These are phyloP conservation scores for Vaucheria bursata DNA, from an alignment of 352 stramenopile genomes.

Conservation along the genomic window DNA sequence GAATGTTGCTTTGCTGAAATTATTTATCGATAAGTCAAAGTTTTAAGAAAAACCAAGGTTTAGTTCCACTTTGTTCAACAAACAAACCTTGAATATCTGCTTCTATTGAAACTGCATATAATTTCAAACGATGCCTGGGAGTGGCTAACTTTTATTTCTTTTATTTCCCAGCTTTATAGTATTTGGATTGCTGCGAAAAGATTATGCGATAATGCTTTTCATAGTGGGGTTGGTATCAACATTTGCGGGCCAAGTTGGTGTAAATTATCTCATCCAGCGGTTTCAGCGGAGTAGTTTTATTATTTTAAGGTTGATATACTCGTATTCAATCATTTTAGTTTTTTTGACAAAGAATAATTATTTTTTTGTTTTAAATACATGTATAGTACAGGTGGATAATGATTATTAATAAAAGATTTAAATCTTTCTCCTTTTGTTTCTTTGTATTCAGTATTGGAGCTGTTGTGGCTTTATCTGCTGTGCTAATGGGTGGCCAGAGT, in stretches of 20 bases:
- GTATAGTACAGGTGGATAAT: neutral
- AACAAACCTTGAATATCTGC: too few relatives aligned
- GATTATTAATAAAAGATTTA: neutral
- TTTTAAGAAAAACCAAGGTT: too few relatives aligned
- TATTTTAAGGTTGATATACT: neutral
- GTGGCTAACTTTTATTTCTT: too few relatives aligned
- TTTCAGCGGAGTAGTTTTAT: conserved; percentile 6
- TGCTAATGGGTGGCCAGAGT: conserved; percentile 66
- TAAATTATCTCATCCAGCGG: conserved; percentile 74
- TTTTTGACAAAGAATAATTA: neutral
- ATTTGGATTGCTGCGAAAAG: conserved; percentile 45
- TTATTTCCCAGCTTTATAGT: conserved; percentile 54
- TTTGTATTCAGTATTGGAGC: conserved; percentile 55
- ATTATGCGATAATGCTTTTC: conserved; percentile 79
- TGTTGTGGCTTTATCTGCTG: conserved; percentile 59
- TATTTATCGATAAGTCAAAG: too few relatives aligned
- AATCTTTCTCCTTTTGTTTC: conserved; percentile 3
- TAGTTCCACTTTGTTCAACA: too few relatives aligned
- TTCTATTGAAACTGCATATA: neutral
- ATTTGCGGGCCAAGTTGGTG: conserved; percentile 74
- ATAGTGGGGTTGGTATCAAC: conserved; percentile 79
- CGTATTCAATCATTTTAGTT: neutral
- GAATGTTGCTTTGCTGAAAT: too few relatives aligned
- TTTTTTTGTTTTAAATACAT: neutral
- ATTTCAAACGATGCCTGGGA: neutral